Percentiles rank a stretch among this genome's conserved stretches.
Evolutionary conservation across 1,284 basidiomycete genomes (phyloP).

Genomic region (Trichosporon sp.): DNA sequence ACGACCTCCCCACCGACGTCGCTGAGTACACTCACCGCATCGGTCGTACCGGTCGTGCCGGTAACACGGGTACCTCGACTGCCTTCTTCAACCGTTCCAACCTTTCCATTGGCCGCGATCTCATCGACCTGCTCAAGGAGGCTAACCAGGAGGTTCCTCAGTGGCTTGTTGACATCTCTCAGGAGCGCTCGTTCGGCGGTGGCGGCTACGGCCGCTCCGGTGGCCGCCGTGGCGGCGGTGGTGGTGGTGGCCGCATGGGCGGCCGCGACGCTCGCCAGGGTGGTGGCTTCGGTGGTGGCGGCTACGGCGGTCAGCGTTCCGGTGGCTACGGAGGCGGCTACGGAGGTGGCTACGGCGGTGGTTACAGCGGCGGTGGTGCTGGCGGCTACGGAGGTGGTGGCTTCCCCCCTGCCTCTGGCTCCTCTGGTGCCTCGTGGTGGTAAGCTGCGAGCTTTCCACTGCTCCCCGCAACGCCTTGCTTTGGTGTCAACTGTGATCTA

Average conservation of each 20-base stretch:
- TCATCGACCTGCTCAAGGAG: constrained; percentile 88
- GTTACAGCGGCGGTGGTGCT: constrained; percentile 54
- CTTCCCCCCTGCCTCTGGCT: constrained; percentile 41
- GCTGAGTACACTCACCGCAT: constrained; percentile 99
- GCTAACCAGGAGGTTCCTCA: constrained; percentile 91
- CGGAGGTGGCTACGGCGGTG: constrained; percentile 59
- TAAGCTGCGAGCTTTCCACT: constrained; percentile 20
- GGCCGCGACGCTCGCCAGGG: constrained; percentile 53
- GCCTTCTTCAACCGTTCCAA: constrained; percentile 92
- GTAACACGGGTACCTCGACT: constrained; percentile 93
- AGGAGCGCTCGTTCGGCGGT: constrained; percentile 72
- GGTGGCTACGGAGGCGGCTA: constrained; percentile 33
- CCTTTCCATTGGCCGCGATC: constrained; percentile 84
- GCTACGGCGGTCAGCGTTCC: constrained; percentile 26
- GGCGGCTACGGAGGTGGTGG: constrained; percentile 55
- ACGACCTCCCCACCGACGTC: constrained; percentile 97
- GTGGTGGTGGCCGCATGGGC: constrained; percentile 60
- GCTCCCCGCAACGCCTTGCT: constrained; percentile 3
- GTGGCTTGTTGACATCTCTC: constrained; percentile 86
- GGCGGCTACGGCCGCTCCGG: constrained; percentile 54
- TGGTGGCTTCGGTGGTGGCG: constrained; percentile 51
- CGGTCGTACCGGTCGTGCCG: constrained; percentile 98
- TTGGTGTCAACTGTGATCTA: constrained; percentile 1
- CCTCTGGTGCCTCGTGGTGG: constrained; percentile 50
- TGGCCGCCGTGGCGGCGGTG: constrained; percentile 57